These are phyloP conservation scores for Rhododendron simsii DNA, from an alignment of 148 eudicot genomes.

Conservation along the genomic window DNA sequence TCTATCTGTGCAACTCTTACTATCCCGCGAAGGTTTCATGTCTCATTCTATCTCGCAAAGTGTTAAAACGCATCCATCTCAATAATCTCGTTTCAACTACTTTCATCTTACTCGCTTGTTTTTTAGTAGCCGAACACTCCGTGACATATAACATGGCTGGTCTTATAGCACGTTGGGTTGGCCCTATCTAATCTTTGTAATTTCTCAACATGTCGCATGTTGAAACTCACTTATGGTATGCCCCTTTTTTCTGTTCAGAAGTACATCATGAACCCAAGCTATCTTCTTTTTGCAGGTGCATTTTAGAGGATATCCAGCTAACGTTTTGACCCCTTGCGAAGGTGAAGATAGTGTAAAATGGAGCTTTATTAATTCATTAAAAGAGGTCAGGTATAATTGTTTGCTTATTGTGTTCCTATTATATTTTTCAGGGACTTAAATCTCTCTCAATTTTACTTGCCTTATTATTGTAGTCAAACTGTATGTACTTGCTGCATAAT, in stretches of 20 bases:
- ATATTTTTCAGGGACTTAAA: not conserved
- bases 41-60: not conserved
- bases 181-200: not conserved
- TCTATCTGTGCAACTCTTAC: not conserved
- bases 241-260: not conserved
- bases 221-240: not conserved
- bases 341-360: slow-evolving; percentile 90
- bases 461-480: not conserved
- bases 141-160: not conserved
- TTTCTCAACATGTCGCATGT: not conserved
- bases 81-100: not conserved
- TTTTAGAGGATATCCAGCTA: slow-evolving; percentile 89
- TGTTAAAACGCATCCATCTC: not conserved
- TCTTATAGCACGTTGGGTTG: not conserved
- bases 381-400: slow-evolving; percentile 60
- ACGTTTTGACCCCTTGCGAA: slow-evolving; percentile 74
- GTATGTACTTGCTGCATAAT: not conserved
- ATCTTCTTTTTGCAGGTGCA: slow-evolving; percentile 57
- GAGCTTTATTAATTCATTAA: slow-evolving; percentile 88
- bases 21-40: not conserved
- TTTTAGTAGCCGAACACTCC: not conserved
- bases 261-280: not conserved
- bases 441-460: not conserved
- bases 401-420: not conserved
- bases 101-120: too few relatives aligned